Percentiles rank a stretch among this genome's conserved stretches.
These are phyloP conservation scores for Pittosporum tobira DNA, from an alignment of 129 eudicot genomes.

Conservation along the genomic window DNA sequence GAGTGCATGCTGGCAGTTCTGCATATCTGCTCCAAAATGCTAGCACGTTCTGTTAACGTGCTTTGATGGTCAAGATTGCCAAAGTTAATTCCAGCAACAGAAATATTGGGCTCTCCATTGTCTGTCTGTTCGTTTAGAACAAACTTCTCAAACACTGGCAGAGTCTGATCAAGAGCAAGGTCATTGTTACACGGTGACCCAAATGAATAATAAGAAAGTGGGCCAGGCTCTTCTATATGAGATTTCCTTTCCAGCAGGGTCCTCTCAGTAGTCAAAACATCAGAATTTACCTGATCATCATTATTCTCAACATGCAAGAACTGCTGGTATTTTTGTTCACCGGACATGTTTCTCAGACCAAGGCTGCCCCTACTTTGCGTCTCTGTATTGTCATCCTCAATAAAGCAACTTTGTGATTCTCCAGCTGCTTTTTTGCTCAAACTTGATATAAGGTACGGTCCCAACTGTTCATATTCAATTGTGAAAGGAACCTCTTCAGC, in stretches of 20 bases:
- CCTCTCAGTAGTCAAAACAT: conserved; percentile 20
- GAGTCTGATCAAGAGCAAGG: conserved; percentile 32
- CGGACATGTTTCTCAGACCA: conserved; percentile 3
- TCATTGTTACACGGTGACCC: conserved; percentile 23
- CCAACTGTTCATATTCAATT: conserved; percentile 13
- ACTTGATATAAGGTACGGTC: conserved; percentile 20
- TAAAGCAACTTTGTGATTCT: conserved; percentile 26
- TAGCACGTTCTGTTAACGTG: conserved; percentile 39
- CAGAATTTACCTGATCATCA: conserved; percentile 17
- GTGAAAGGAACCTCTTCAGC: conserved; percentile 12
- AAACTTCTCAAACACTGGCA: conserved; percentile 72
- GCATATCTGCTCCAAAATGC: conserved; percentile 52
- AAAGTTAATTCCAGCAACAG: conserved; percentile 28
- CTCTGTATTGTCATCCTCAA: conserved; percentile 20
- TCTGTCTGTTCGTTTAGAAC: conserved; percentile 30
- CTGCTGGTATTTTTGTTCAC: conserved; percentile 9
- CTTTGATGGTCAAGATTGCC: conserved; percentile 33
- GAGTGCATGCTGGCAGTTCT: conserved; percentile 50
- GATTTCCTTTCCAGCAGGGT: conserved; percentile 26
- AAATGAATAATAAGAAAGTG: conserved; percentile 12
- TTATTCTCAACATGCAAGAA: conserved; percentile 1
- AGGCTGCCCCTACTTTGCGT: conserved; percentile 4
- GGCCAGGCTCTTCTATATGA: conserved; percentile 9
- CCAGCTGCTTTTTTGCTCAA: conserved; percentile 21
- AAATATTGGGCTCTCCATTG: conserved; percentile 22